Evolutionary conservation across 2,329 filamentous ascomycete genomes (phyloP).

Genomic region (Colletotrichum liriopes): DNA sequence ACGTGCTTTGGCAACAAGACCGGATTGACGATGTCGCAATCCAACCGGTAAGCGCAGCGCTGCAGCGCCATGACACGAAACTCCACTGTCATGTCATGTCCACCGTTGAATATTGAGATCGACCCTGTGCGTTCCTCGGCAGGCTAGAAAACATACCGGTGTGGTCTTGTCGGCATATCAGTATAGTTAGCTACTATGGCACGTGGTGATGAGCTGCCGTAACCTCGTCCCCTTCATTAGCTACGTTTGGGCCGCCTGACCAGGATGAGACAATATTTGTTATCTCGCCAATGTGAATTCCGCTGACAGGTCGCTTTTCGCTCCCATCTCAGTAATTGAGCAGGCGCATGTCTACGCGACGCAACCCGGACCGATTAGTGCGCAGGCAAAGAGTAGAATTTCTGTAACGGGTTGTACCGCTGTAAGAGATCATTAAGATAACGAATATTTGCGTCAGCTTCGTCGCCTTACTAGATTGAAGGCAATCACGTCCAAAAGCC

Average conservation of each 20-base stretch:
- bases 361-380: constrained; percentile 2
- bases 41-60: neutral
- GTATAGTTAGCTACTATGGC: no score
- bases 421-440: neutral
- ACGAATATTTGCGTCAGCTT: neutral
- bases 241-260: neutral
- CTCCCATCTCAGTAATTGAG: neutral
- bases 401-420: neutral
- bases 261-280: neutral
- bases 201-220: neutral
- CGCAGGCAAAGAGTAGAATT: neutral
- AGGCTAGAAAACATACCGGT: neutral
- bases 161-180: neutral
- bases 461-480: neutral
- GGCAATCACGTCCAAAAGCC: constrained; percentile 4
- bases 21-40: constrained; percentile 6
- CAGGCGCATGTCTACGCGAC: neutral
- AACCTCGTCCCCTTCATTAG: neutral
- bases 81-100: constrained; percentile 34
- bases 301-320: neutral
- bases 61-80: constrained; percentile 23
- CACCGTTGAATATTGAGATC: constrained; percentile 36
- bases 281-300: neutral
- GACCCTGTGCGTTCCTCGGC: constrained; percentile 17
- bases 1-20: constrained; percentile 9